Evolutionary conservation across 345 rosid genomes (phyloP).

Genomic region (Euphorbia pulcherrima): DNA sequence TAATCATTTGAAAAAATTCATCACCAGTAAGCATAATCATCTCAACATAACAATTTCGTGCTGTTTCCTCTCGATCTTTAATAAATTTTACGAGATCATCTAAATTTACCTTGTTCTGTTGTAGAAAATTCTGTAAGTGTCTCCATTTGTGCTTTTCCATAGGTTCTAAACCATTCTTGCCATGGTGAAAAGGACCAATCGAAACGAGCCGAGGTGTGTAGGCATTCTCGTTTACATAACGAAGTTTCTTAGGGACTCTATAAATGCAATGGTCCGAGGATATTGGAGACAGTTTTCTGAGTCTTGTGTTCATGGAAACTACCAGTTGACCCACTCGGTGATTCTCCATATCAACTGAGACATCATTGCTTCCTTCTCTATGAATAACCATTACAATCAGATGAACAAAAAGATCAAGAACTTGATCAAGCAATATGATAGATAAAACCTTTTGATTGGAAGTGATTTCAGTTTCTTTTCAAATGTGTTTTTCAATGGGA

Average conservation of each 20-base stretch:
- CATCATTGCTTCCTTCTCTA: not conserved
- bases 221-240: no score
- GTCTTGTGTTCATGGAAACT: not conserved
- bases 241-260: conserved; percentile 15
- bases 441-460: no score
- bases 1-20: conserved; percentile 11
- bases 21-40: not conserved
- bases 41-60: conserved; percentile 2
- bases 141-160: conserved; percentile 17
- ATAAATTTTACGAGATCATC: not conserved
- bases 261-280: conserved; percentile 13
- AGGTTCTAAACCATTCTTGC: not conserved
- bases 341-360: not conserved
- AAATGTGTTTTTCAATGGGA: no score
- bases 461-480: no score
- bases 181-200: conserved; percentile 20
- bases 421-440: not conserved
- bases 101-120: not conserved
- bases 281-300: no score
- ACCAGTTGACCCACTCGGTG: not conserved
- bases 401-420: not conserved
- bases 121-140: conserved; percentile 4
- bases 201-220: conserved; percentile 20
- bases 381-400: not conserved
- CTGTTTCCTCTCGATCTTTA: not conserved